A percentile compares a stretch with the other conserved stretches of the same genome.
phyloP scores from a whole-genome alignment of 1,284 basidiomycete genomes.

The Apiotrichum sp. region DNA sequence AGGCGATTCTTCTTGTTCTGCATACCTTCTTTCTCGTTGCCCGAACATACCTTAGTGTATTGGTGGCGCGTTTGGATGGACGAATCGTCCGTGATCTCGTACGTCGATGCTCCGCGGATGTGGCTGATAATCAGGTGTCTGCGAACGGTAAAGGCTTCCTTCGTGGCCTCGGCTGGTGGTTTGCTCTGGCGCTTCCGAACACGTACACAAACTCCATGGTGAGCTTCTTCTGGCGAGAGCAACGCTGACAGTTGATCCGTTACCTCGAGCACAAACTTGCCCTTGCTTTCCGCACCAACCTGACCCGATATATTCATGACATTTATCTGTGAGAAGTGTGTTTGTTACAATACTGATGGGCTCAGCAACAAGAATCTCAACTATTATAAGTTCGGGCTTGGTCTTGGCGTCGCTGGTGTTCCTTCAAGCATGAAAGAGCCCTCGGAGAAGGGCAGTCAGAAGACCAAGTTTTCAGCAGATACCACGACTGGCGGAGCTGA shows the following conservation, averaged over 20 bases:
- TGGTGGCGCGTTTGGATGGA: slow-evolving; percentile 85
- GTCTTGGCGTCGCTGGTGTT: slow-evolving; percentile 35
- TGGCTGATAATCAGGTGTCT: slow-evolving; percentile 52
- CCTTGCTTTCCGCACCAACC: slow-evolving; percentile 72
- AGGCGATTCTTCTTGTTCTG: slow-evolving; percentile 66
- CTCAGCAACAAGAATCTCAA: slow-evolving; percentile 49
- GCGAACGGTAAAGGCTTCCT: slow-evolving; percentile 81
- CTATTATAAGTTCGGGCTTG: slow-evolving; percentile 52
- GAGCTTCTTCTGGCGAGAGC: slow-evolving; percentile 9
- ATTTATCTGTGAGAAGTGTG: slow-evolving; percentile 64
- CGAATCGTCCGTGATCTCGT: slow-evolving; percentile 83
- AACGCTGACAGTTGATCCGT: slow-evolving; percentile 57
- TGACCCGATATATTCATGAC: slow-evolving; percentile 88
- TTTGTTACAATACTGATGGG: background rate
- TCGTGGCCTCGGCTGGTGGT: slow-evolving; percentile 80
- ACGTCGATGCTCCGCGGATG: slow-evolving; percentile 12
- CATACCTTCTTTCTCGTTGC: slow-evolving; percentile 85
- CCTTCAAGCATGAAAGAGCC: background rate
- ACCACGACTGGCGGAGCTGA: slow-evolving; percentile 64
- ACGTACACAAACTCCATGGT: slow-evolving; percentile 97
- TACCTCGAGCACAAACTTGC: slow-evolving; percentile 88
- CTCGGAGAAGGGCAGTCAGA: background rate
- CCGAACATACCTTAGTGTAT: slow-evolving; percentile 77
- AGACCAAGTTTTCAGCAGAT: slow-evolving; percentile 40
- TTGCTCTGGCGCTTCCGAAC: slow-evolving; percentile 80